Conservation (phyloP, 306 rosid genomes). For the Dalbergia cultrata region DNA sequence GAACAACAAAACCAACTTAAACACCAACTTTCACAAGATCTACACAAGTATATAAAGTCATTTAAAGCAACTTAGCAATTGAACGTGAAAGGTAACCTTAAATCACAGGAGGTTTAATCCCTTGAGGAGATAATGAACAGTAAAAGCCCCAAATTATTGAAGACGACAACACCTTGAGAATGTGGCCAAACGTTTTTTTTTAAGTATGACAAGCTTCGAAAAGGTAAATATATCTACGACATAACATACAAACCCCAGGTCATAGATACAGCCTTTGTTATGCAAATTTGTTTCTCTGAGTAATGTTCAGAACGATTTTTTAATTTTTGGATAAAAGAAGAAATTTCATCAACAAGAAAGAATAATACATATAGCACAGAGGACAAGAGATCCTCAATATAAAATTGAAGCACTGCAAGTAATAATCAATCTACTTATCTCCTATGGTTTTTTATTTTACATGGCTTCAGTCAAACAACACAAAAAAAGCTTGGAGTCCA, state of each 20-base stretch:
- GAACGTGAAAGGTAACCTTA: neutral
- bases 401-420: neutral
- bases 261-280: neutral
- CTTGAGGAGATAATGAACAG: neutral
- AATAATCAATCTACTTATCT: conserved; percentile 7
- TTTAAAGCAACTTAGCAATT: conserved; percentile 17
- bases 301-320: neutral
- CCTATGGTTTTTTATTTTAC: neutral
- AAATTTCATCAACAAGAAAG: too few relatives aligned
- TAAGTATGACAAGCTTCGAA: neutral
- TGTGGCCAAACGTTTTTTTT: neutral
- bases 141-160: conserved; percentile 8
- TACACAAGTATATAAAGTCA: neutral
- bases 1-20: conserved; percentile 26
- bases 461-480: conserved; percentile 4
- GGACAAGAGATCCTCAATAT: too few relatives aligned
- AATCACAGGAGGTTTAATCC: neutral
- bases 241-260: conserved; percentile 12
- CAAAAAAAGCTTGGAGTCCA: conserved; percentile 18
- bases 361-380: too few relatives aligned
- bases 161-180: neutral
- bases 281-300: neutral
- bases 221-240: neutral
- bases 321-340: too few relatives aligned
- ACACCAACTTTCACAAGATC: conserved; percentile 13